phyloP scores from a whole-genome alignment of 257 asterid species.

The Ocimum tenuiflorum region DNA sequence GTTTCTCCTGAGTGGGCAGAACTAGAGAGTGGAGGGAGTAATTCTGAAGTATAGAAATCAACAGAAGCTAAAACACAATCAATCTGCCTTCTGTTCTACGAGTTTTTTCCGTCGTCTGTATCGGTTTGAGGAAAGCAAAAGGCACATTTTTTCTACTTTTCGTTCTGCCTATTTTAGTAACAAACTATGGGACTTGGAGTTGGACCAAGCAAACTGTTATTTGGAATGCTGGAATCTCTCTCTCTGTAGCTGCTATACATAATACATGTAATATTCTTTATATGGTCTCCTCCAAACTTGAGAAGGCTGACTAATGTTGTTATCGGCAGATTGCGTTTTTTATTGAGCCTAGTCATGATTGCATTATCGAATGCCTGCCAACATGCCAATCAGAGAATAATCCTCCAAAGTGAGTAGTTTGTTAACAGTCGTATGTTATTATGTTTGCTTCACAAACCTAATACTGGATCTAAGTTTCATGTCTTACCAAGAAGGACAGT shows the following conservation, averaged over 20 bases:
- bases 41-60: neutral
- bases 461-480: too few species aligned
- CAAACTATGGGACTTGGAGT: neutral
- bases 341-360: constrained; percentile 63
- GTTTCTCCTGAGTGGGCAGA: neutral
- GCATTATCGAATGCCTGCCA: constrained; percentile 73
- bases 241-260: neutral
- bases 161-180: too few species aligned
- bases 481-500: too few species aligned
- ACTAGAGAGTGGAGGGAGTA: neutral
- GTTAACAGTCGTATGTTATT: neutral
- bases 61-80: neutral
- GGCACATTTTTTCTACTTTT: too few species aligned
- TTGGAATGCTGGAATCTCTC: neutral
- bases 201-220: too few species aligned
- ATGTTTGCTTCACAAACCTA: neutral
- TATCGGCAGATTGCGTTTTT: constrained; percentile 67
- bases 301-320: constrained; percentile 5
- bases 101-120: too few species aligned
- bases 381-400: constrained; percentile 67
- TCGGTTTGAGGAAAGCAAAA: too few species aligned
- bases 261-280: neutral
- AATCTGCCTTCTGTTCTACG: too few species aligned
- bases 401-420: constrained; percentile 75
- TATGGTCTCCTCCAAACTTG: neutral